These are phyloP conservation scores for Croton setiger DNA, from an alignment of 441 rosid species.

Conservation along the genomic window DNA sequence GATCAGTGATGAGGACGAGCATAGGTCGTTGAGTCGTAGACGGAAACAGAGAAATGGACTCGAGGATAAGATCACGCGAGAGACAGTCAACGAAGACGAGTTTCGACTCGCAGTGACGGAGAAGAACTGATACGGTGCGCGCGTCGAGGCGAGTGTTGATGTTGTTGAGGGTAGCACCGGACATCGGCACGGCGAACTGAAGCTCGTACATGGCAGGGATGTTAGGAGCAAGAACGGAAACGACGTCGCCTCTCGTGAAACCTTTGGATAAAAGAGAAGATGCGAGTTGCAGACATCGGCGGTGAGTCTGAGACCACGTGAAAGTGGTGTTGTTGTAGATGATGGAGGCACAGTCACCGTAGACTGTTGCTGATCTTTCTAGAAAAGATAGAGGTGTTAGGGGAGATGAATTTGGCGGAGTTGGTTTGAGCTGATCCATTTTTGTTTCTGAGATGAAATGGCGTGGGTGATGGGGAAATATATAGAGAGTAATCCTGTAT, in stretches of 20 bases:
- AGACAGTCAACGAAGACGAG: constrained; percentile 36
- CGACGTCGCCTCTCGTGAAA: constrained; percentile 46
- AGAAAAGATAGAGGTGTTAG: constrained; percentile 59
- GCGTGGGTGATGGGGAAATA: background rate
- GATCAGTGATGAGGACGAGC: constrained; percentile 32
- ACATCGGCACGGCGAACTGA: constrained; percentile 76
- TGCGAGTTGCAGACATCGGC: constrained; percentile 69
- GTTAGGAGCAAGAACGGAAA: constrained; percentile 70
- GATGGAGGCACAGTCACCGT: constrained; percentile 64
- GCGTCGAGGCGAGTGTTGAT: constrained; percentile 44
- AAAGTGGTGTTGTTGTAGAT: constrained; percentile 45
- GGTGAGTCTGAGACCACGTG: constrained; percentile 69
- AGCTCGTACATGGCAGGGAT: constrained; percentile 85
- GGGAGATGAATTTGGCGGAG: constrained; percentile 54
- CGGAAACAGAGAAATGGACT: constrained; percentile 33
- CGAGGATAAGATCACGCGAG: constrained; percentile 23
- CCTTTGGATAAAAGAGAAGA: constrained; percentile 53
- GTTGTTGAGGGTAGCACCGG: constrained; percentile 51
- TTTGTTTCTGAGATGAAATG: background rate
- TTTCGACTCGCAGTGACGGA: constrained; percentile 32
- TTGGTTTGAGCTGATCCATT: constrained; percentile 60
- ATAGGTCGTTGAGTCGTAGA: constrained; percentile 13
- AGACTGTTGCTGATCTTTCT: constrained; percentile 69
- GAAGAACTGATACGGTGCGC: constrained; percentile 31
- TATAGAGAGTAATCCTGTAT: background rate